Conservation (phyloP, 768 basidiomycete species). For the Hydnum rufescens region DNA sequence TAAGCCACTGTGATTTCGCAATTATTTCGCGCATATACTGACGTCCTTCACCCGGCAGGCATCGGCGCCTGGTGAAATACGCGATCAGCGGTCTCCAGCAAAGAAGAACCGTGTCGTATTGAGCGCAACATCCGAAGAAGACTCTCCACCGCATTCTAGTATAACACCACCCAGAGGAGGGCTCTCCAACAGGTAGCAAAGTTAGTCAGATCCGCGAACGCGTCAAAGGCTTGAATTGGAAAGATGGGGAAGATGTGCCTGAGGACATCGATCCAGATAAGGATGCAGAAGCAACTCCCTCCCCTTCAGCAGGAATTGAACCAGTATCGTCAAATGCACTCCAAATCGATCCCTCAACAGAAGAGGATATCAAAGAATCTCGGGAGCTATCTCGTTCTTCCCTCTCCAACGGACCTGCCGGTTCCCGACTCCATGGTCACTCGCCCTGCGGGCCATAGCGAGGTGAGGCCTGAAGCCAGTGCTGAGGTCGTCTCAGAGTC, state of each 20-base stretch:
- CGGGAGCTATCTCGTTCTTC: too few species aligned
- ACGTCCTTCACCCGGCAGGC: too few species aligned
- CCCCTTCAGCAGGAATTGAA: neutral
- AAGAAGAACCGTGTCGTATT: constrained; percentile 60
- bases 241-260: constrained; percentile 22
- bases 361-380: too few species aligned
- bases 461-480: too few species aligned
- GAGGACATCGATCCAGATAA: too few species aligned
- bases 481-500: too few species aligned
- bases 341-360: neutral
- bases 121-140: constrained; percentile 23
- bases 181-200: constrained; percentile 19
- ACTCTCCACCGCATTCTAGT: constrained; percentile 21
- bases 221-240: constrained; percentile 61
- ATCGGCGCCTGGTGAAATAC: constrained; percentile 11
- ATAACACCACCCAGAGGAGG: constrained; percentile 1
- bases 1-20: too few species aligned
- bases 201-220: constrained; percentile 62
- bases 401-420: too few species aligned
- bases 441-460: too few species aligned
- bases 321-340: neutral
- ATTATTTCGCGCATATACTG: too few species aligned
- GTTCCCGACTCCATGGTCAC: too few species aligned
- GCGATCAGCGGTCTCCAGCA: constrained; percentile 38
- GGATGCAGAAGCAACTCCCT: neutral